Base-by-base conservation (phyloP, 2,329 filamentous ascomycete genomes). In the Exophiala viscosa region DNA sequence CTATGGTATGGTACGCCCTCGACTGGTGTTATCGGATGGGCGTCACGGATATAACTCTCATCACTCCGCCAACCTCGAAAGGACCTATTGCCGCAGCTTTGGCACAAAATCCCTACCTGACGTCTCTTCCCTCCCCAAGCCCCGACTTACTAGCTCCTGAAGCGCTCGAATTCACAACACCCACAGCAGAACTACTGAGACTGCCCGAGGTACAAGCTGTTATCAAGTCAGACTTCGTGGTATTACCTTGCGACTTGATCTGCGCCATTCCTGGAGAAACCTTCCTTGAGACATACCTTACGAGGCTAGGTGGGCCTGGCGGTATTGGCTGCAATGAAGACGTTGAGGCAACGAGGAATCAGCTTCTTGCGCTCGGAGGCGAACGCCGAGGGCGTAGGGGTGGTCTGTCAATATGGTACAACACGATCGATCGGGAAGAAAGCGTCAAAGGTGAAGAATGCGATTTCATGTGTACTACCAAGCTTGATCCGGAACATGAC, bases 231-330 rank as follows among this genome's bases (percentile, higher is more conserved):
- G 90, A 99, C 70, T 97, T 99, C 65, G 75, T 96, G 20, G 82
- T 97, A 2, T 76, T 99, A 3, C 92, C 93, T 0, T 99, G 93
- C 70, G 93, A 99, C 68, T 76, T 99, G 5, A 84, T 99, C 35
- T 96, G 90, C 67, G 91, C 96, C 65, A 75, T 97, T 13, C 85
- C 87, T 2, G 91, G 90, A 10, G 87, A 90, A 62, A 83, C 85
- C 57, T 77, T 97, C 17, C 73, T 95, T 2, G 90, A 96, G 69
- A 84, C 91, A 55, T 99, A 93, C 90, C 91, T 96, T 86, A 83
- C 91, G 28, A 84, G 87, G 62, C 83, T 90, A 45, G 85, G 83
- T 13, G 87, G 85, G 34, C 76, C 92, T 2, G 69, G 80, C 71
- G 61, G 61, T 10, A 57, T 58, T 31, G 61, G 83, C 74, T 54